A percentile compares a stretch with the other conserved stretches of the same genome.
Conservation (phyloP, 1,284 basidiomycete species). For the Anthracocystis panici-leucophaei region DNA sequence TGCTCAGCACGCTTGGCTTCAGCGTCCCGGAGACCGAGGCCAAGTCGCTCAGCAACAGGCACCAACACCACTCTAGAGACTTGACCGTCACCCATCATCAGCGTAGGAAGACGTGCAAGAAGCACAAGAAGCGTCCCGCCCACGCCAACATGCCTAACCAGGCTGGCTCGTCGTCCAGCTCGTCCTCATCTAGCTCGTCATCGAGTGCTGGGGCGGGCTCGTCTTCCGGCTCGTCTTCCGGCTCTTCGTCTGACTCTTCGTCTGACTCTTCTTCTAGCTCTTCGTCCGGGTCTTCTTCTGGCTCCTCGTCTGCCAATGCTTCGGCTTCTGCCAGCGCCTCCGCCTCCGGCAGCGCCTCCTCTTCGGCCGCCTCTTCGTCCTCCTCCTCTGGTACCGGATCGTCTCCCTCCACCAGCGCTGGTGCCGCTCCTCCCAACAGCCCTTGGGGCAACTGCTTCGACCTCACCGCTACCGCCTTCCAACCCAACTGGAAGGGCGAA, state of each 20-base stretch:
- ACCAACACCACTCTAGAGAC: constrained; percentile 16
- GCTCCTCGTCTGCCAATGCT: not conserved
- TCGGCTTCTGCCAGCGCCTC: not conserved
- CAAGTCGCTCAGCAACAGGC: constrained; percentile 49
- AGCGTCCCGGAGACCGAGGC: constrained; percentile 32
- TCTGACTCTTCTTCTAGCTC: constrained; percentile 8
- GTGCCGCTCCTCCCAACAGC: constrained; percentile 42
- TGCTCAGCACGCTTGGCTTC: constrained; percentile 37
- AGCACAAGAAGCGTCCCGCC: constrained; percentile 22
- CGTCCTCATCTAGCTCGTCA: constrained; percentile 12
- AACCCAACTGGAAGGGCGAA: constrained; percentile 53
- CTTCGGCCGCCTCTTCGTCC: constrained; percentile 15
- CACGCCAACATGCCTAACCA: constrained; percentile 10
- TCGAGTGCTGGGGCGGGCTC: constrained; percentile 1
- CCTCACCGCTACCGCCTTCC: constrained; percentile 45
- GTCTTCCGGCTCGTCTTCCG: constrained; percentile 11
- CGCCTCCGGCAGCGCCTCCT: constrained; percentile 3
- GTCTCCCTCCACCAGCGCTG: constrained; percentile 17
- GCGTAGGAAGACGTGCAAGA: constrained; percentile 23
- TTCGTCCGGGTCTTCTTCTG: not conserved
- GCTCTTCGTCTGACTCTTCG: constrained; percentile 8
- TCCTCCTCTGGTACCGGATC: constrained; percentile 15
- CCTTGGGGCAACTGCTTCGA: constrained; percentile 52
- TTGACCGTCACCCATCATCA: constrained; percentile 4
- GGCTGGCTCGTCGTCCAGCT: not conserved